Percentiles rank a stretch among this genome's conserved stretches.
Conservation (phyloP, 148 eudicot species). For the Bassia scoparia region DNA sequence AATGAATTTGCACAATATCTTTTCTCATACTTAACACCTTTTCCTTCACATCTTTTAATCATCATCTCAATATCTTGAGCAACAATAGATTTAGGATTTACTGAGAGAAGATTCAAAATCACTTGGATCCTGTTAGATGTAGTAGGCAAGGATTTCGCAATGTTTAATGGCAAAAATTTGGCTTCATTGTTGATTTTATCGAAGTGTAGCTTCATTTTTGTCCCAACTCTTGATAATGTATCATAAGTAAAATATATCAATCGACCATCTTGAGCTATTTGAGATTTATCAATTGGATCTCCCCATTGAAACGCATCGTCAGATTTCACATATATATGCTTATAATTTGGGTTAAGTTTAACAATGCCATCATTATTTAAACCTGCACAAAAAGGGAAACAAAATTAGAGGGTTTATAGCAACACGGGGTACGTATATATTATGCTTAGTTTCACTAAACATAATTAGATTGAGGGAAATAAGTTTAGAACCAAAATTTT, state of each 20-base stretch:
- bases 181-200: not conserved
- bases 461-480: too few relatives aligned
- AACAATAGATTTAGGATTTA: not conserved
- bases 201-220: not conserved
- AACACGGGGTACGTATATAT: too few relatives aligned
- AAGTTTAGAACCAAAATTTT: too few relatives aligned
- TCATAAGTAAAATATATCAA: not conserved
- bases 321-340: too few relatives aligned
- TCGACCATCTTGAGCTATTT: not conserved
- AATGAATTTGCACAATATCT: not conserved
- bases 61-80: not conserved
- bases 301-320: too few relatives aligned
- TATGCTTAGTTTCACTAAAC: too few relatives aligned
- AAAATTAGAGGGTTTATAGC: too few relatives aligned
- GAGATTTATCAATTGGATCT: not conserved
- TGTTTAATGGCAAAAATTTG: not conserved
- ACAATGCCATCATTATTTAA: too few relatives aligned
- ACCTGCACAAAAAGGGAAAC: too few relatives aligned
- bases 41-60: not conserved
- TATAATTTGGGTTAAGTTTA: too few relatives aligned
- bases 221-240: not conserved
- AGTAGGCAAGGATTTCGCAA: not conserved
- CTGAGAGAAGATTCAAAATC: not conserved
- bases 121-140: not conserved
- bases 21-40: not conserved